Percentiles rank a stretch among this genome's conserved stretches.
phyloP scores from a whole-genome alignment of 352 stramenopile genomes.

The Pythium apleroticum region DNA sequence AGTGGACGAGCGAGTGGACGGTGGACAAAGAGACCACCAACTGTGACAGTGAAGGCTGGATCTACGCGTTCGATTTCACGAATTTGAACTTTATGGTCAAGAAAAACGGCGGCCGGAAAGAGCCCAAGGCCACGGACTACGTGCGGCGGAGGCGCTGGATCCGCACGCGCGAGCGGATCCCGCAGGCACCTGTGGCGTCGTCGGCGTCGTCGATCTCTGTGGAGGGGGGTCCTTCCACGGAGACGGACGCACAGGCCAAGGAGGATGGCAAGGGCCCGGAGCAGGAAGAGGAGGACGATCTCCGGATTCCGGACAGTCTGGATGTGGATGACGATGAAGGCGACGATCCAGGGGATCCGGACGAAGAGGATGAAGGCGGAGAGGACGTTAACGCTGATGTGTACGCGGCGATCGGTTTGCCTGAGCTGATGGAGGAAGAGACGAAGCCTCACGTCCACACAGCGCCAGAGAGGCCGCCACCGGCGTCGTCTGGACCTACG shows the following conservation, averaged over 20 bases:
- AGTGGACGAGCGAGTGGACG: constrained; percentile 62
- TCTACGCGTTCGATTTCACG: constrained; percentile 79
- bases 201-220: not conserved
- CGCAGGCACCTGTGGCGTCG: not conserved
- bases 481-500: not conserved
- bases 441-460: not conserved
- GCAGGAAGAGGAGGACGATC: constrained; percentile 10
- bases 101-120: constrained; percentile 47
- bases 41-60: constrained; percentile 68
- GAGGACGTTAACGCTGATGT: constrained; percentile 7
- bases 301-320: constrained; percentile 15
- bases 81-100: constrained; percentile 75
- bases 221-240: not conserved
- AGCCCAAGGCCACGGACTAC: constrained; percentile 63
- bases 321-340: constrained; percentile 33
- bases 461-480: not conserved
- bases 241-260: constrained; percentile 3
- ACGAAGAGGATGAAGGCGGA: constrained; percentile 28
- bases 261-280: not conserved
- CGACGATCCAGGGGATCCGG: constrained; percentile 30
- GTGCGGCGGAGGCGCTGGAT: constrained; percentile 69
- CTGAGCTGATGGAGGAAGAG: not conserved
- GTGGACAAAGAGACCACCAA: constrained; percentile 52
- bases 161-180: constrained; percentile 45
- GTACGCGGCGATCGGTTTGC: not conserved